phyloP scores from a whole-genome alignment of 2,329 filamentous ascomycete genomes.

The Ramichloridium luteum region DNA sequence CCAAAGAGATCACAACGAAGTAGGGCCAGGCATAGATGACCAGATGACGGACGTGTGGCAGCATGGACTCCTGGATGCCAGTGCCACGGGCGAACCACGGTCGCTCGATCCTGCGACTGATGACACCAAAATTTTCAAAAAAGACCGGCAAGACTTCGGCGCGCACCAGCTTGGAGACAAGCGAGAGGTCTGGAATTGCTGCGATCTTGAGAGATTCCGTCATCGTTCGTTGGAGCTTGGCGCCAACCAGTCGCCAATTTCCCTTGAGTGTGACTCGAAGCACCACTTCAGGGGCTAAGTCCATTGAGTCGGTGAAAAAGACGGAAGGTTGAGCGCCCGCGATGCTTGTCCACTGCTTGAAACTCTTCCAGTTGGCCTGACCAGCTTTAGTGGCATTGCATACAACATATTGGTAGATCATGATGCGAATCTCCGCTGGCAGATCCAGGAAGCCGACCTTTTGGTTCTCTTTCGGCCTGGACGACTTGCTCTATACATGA shows the following conservation, averaged over 20 bases:
- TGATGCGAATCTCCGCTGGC: conserved; percentile 5
- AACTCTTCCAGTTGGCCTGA: no score
- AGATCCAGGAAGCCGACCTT: conserved; percentile 2
- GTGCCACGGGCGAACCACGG: neutral
- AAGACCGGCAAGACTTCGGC: neutral
- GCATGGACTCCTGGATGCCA: no score
- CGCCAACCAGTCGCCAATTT: neutral
- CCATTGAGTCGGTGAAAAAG: neutral
- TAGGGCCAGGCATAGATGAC: no score
- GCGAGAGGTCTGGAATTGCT: neutral
- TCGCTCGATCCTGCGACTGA: neutral
- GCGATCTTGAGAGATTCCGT: no score
- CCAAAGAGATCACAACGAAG: no score
- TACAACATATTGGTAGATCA: conserved; percentile 4
- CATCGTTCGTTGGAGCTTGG: no score
- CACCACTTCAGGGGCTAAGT: no score
- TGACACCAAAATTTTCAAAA: neutral
- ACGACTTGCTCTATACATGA: neutral
- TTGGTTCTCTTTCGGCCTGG: neutral
- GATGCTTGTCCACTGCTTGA: no score
- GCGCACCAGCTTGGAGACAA: neutral
- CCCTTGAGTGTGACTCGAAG: no score
- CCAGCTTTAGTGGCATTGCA: neutral
- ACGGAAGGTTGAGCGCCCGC: neutral
- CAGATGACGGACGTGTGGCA: no score